Base-by-base conservation (phyloP, 352 stramenopile genomes). In the Globisporangium apiculatum region DNA sequence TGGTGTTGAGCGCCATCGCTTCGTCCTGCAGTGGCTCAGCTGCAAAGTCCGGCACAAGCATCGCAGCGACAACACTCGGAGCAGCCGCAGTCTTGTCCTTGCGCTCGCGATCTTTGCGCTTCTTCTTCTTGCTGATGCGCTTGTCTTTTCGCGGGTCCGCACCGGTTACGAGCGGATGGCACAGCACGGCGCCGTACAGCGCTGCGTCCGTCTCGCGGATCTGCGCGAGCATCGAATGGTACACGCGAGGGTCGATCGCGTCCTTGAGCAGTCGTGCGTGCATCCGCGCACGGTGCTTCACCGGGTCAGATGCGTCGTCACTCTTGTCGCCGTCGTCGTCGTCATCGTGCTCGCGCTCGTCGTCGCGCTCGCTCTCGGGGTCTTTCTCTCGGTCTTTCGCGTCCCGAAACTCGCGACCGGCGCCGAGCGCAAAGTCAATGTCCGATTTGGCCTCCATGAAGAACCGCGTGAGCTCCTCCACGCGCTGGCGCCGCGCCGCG, bases 401-500 rank as follows among this genome's bases (percentile, higher is more conserved):
- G 45, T 92, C 83, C 18, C 81, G 76, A 52, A 85, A 85, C 36
- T 90, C 81, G 7, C 79, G 71, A 2, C 73, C 79, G 17, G 82
- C 76, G 41, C 85, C 83, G 8, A 93, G 62, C 10, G 83, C 83
- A 70, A 95, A 95, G 58, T 95, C 85, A 57, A 95, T 95, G 56
- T 95, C 86, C 24, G 83, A 93, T 59, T 94, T 95, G 56, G 83
- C 82, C 58, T 95, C 86, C 83, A 95, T 93, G 56, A 95, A 95
- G 65, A 95, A 95, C 1, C 86, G 71, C 51, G 86, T 94, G 40
- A 95, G 71, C 57, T 95, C 86, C 64, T 95, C 86, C 6, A 95
- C 86, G 42, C 83, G 82, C 63, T 94, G 83, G 15, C 83, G 69
- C 4, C 86, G 73, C 40, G 82, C 83, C 3, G 83, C 78, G 56